Base-by-base conservation (phyloP, 1,284 basidiomycete genomes). In the Xanthoconium separans region DNA sequence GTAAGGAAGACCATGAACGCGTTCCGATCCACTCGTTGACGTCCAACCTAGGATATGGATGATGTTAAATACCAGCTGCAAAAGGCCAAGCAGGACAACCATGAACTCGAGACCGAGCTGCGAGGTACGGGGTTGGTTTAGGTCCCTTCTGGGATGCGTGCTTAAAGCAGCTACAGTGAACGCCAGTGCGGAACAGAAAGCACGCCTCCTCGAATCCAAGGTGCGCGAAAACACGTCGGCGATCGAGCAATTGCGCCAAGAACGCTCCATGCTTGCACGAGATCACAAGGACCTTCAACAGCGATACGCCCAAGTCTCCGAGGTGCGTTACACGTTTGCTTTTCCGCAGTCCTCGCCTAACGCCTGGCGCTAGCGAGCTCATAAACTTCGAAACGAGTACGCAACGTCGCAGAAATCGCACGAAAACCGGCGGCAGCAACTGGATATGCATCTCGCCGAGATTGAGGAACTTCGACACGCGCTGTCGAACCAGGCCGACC, bases 211-310 rank as follows among this genome's bases (percentile, higher is more conserved):
- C 16, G 84, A 88, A 66, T 74, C 69, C 41, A 84, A 80, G 55
- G 81, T 88, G 8, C 69, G 77, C 20, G 84, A 87, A 68, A 92
- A 91, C 58, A 69, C 74, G 0, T 79, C 81, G 54, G 79, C 80
- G 6, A 89, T 92, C 49, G 82, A 89, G 37, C 81, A 85, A 44
- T 72, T 92, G 41, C 80, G 89, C 29, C 79, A 87, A 58, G 89
- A 92, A 63, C 84, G 89, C 4, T 79, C 84, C 20, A 65, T 85
- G 46, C 78, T 91, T 33, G 77, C 77, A 4, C 70, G 73, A 20
- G 85, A 91, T 56, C 82, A 90, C 65, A 88, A 88, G 64, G 76
- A 81, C 43, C 77, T 92, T 37, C 87, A 91, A 64, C 76, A 77
- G 34, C 81, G 78, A 24, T 86, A 83, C 61, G 70, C 81, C 10